Evolutionary conservation across 345 rosid genomes (phyloP).

Genomic region (Citrus trifoliata): DNA sequence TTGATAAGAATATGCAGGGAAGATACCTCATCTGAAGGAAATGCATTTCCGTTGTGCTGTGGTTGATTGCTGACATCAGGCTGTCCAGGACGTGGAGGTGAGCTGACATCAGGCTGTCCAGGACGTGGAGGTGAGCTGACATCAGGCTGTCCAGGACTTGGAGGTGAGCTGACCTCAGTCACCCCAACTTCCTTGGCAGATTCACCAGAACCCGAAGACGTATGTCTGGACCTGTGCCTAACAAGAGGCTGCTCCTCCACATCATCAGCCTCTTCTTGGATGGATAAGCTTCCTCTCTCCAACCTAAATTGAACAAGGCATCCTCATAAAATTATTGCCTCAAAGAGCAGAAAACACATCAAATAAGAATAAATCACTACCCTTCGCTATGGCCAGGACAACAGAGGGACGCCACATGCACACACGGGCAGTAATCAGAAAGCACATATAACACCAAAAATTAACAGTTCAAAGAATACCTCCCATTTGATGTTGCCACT

Average conservation of each 20-base stretch:
- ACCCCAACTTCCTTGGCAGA: slow-evolving; percentile 41
- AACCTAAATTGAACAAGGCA: slow-evolving; percentile 36
- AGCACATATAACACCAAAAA: neutral
- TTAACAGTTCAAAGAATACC: slow-evolving; percentile 39
- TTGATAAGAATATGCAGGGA: slow-evolving; percentile 1
- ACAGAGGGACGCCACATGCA: neutral
- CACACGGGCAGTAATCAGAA: neutral
- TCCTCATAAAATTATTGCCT: neutral
- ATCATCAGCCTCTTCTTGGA: slow-evolving; percentile 71
- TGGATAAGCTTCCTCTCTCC: slow-evolving; percentile 63
- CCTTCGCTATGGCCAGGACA: neutral
- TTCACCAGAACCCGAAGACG: slow-evolving; percentile 42
- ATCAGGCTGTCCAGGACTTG: slow-evolving; percentile 54
- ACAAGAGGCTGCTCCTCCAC: slow-evolving; percentile 67
- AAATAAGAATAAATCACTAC: neutral
- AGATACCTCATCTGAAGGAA: slow-evolving; percentile 77
- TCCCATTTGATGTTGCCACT: slow-evolving; percentile 54
- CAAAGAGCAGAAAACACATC: neutral
- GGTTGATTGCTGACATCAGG: slow-evolving; percentile 34
- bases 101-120: slow-evolving; percentile 44
- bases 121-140: slow-evolving; percentile 64
- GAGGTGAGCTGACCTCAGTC: slow-evolving; percentile 46
- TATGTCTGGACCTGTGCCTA: slow-evolving; percentile 64
- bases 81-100: slow-evolving; percentile 58
- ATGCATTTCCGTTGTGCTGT: slow-evolving; percentile 41